A percentile compares a stretch with the other conserved stretches of the same genome.
Conservation (phyloP, 2,329 filamentous ascomycete species). For the Cordyceps militaris region DNA sequence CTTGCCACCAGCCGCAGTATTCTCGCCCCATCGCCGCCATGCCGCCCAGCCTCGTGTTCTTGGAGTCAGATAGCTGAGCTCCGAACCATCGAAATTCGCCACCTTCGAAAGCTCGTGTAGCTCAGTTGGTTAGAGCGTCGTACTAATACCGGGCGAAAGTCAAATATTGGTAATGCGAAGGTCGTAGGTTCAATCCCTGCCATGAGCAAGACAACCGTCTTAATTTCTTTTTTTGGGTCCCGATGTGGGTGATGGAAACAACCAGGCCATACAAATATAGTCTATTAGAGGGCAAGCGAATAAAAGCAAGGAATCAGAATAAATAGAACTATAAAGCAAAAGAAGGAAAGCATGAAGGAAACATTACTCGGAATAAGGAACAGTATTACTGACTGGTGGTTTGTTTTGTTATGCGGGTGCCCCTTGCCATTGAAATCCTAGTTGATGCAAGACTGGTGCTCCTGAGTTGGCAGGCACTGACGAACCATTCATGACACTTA, state of each 20-base stretch:
- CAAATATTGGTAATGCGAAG: slow-evolving; percentile 9
- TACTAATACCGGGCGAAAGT: slow-evolving; percentile 3
- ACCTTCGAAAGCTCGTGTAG: background rate
- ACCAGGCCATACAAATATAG: no score
- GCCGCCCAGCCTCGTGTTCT: background rate
- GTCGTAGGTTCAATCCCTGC: slow-evolving; percentile 13
- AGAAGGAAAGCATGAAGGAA: no score
- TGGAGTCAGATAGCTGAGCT: background rate
- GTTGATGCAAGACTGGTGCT: background rate
- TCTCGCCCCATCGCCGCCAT: background rate
- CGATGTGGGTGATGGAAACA: no score
- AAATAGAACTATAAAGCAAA: no score
- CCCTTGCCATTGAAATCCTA: background rate
- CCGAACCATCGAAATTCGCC: background rate
- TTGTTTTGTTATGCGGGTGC: no score
- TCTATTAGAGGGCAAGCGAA: no score
- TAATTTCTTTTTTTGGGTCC: background rate
- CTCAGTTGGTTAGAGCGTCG: slow-evolving; percentile 9
- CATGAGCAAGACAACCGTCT: background rate
- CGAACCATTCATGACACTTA: no score
- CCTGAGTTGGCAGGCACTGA: background rate
- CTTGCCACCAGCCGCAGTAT: no score
- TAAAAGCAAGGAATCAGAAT: no score
- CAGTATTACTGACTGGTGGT: no score
- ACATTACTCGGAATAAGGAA: no score